Percentiles rank a stretch among this genome's conserved stretches.
Evolutionary conservation across 2,329 filamentous ascomycete genomes (phyloP).

Genomic region (Beauveria pseudobassiana): DNA sequence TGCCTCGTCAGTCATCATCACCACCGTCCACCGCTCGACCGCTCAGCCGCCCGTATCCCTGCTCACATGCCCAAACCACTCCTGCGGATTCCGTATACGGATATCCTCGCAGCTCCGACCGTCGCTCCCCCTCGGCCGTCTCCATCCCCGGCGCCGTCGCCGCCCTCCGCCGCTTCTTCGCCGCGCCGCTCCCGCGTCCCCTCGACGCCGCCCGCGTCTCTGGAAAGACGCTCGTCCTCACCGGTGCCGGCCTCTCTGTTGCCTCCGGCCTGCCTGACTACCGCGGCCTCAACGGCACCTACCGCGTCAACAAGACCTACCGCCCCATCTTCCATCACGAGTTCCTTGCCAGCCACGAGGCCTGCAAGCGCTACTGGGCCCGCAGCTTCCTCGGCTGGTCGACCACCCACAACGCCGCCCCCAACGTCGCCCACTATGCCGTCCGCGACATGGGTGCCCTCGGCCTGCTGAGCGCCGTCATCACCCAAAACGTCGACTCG

Average conservation of each 20-base stretch:
- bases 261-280: slow-evolving; percentile 92
- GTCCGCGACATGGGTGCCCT: slow-evolving; percentile 63
- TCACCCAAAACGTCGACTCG: slow-evolving; percentile 97
- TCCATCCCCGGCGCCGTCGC: slow-evolving; percentile 66
- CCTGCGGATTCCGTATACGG: slow-evolving; percentile 86
- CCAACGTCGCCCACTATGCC: slow-evolving; percentile 74
- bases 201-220: slow-evolving; percentile 19
- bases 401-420: slow-evolving; percentile 66
- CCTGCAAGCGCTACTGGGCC: slow-evolving; percentile 91
- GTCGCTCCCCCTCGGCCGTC: slow-evolving; percentile 67
- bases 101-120: slow-evolving; percentile 65
- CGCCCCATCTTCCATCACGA: slow-evolving; percentile 91
- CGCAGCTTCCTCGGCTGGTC: slow-evolving; percentile 91
- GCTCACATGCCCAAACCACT: slow-evolving; percentile 58
- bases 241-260: slow-evolving; percentile 88
- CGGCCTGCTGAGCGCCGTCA: slow-evolving; percentile 66
- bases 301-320: slow-evolving; percentile 83
- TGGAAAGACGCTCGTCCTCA: slow-evolving; percentile 44
- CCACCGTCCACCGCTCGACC: background rate
- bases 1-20: background rate
- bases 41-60: background rate
- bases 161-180: slow-evolving; percentile 71
- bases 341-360: slow-evolving; percentile 73
- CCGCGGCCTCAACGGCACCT: slow-evolving; percentile 81
- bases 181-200: slow-evolving; percentile 44